Conservation (phyloP, 148 eudicot genomes). For the Silene latifolia region DNA sequence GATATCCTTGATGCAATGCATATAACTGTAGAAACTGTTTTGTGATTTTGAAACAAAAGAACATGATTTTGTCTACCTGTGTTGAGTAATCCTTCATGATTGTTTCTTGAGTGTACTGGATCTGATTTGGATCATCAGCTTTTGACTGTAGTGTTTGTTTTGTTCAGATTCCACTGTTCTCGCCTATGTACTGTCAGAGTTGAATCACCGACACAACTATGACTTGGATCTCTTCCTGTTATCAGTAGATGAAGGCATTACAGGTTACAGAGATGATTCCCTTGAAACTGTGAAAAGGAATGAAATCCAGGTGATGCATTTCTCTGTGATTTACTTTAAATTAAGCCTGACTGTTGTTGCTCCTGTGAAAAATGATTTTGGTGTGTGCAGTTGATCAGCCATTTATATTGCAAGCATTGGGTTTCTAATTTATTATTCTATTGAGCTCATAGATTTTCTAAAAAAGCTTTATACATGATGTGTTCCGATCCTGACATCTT, state of each 20-base stretch:
- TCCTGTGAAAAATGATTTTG: not conserved
- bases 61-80: not conserved
- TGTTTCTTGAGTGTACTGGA: not conserved
- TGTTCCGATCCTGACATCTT: not conserved
- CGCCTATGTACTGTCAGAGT: slow-evolving; percentile 88
- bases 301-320: slow-evolving; percentile 65
- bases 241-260: slow-evolving; percentile 95
- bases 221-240: slow-evolving; percentile 85
- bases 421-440: not conserved
- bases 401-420: not conserved
- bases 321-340: not conserved
- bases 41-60: not conserved
- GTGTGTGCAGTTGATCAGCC: not conserved
- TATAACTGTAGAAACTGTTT: not conserved
- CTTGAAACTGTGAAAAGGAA: slow-evolving; percentile 98
- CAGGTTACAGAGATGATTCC: slow-evolving; percentile 96
- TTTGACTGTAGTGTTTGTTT: not conserved
- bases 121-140: not conserved
- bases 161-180: slow-evolving; percentile 88
- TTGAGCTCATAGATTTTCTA: not conserved
- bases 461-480: not conserved
- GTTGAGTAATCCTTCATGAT: not conserved
- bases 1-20: not conserved
- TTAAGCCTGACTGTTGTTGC: not conserved
- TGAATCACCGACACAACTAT: slow-evolving; percentile 80